Evolutionary conservation across 2,329 filamentous ascomycete genomes (phyloP).

Genomic region (Biscogniauxia marginata): DNA sequence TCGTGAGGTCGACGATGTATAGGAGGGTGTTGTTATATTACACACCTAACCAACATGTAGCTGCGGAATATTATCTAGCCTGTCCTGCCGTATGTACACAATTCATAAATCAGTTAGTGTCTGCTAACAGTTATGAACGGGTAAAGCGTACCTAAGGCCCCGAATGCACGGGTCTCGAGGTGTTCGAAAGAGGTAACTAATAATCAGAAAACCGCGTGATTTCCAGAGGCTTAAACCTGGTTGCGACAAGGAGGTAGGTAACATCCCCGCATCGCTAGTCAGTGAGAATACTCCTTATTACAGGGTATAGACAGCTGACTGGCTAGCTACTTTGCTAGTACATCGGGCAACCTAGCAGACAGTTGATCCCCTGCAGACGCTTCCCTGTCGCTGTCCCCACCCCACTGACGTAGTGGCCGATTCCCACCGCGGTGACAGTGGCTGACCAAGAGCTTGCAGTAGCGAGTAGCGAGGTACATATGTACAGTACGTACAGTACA

Average conservation of each 20-base stretch:
- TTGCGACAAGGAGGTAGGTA: not conserved
- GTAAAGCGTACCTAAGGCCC: not conserved
- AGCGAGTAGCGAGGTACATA: not conserved
- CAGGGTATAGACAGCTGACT: not conserved
- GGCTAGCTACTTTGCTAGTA: not conserved
- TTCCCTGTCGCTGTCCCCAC: slow-evolving; percentile 2
- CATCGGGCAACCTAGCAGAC: not conserved
- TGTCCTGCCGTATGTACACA: not conserved
- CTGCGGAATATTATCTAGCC: not conserved
- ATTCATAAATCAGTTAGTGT: not conserved
- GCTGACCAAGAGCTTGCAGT: slow-evolving; percentile 4
- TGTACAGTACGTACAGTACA: not conserved
- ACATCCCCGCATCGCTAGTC: not conserved
- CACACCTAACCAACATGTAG: not conserved
- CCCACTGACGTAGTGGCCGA: slow-evolving; percentile 5
- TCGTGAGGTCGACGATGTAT: not conserved
- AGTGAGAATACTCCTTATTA: not conserved
- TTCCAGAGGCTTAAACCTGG: not conserved
- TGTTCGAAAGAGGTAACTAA: not conserved
- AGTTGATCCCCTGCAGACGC: not conserved
- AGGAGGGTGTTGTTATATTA: too few species aligned
- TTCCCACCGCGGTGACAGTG: not conserved
- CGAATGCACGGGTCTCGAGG: not conserved
- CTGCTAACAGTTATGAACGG: not conserved
- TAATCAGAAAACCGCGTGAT: not conserved